Evolutionary conservation across 805 yeast species (phyloP), one percentile per base, ranked within the genome.

Genomic region (Candida glaebosa): DNA sequence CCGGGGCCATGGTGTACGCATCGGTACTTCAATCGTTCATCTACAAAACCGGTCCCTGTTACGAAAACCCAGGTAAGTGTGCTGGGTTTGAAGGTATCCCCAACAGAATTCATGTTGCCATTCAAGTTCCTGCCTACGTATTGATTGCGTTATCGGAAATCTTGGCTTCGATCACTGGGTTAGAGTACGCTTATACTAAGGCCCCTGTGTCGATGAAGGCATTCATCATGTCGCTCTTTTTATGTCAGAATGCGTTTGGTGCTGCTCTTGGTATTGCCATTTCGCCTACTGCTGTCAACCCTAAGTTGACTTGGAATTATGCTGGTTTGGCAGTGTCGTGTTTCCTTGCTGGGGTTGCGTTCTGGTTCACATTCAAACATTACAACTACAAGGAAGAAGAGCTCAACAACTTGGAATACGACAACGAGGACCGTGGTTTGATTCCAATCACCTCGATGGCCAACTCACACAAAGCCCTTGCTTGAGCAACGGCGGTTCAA

Each of bases 151-250:
- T 83, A 40, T 78, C 89, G 14, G 95, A 86, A 63, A 84, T 85
- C 49, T 76, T 86, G 51, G 89, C 90, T 24, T 82, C 86, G 40
- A 78, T 84, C 52, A 84, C 93, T 17, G 93, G 91, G 52, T 75
- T 83, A 51, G 93, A 86, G 66, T 84, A 83, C 57, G 95, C 95
- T 15, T 86, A 83, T 66, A 80, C 89, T 19, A 82, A 85, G 67
- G 91, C 93, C 4, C 93, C 93, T 32, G 73, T 72, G 6, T 65
- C 75, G 38, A 79, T 80, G 85, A 79, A 78, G 60, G 75, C 84
- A 12, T 75, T 80, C 56, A 74, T 80, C 53, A 79, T 79, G 81
- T 72, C 82, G 12, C 47, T 80, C 39, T 84, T 81, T 69, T 70
- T 86, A 54, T 65, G 85, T 43, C 83, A 85, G 32, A 81, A 73